These are phyloP conservation scores for Lasiodiplodia gonubiensis DNA, from an alignment of 2,329 filamentous ascomycete species.

Conservation along the genomic window DNA sequence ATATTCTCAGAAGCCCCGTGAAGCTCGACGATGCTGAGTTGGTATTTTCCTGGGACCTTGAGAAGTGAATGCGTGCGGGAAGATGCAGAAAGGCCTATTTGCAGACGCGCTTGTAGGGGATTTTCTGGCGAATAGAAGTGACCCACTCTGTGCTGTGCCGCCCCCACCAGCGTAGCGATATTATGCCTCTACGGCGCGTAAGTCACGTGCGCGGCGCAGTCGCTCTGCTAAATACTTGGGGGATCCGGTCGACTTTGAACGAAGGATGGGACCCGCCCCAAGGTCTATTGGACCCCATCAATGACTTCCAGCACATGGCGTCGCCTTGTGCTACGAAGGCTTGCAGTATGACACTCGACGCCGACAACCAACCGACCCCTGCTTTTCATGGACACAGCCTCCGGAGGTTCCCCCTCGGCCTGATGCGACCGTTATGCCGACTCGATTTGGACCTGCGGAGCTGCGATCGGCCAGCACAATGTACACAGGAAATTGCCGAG, in stretches of 20 bases:
- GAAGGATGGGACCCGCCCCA: background rate
- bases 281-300: background rate
- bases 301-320: background rate
- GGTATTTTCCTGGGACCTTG: background rate
- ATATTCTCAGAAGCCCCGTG: background rate
- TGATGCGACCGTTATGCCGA: background rate
- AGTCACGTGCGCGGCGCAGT: slow-evolving; percentile 2
- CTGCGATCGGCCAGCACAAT: background rate
- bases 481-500: background rate
- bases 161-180: background rate
- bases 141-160: background rate
- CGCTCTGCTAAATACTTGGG: background rate
- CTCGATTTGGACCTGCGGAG: background rate
- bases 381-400: background rate
- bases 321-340: background rate
- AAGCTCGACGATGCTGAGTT: background rate
- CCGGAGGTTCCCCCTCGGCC: background rate
- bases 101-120: background rate
- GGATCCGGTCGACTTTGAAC: background rate
- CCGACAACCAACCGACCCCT: background rate
- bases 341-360: background rate
- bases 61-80: background rate
- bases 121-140: background rate
- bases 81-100: background rate
- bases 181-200: background rate